These are phyloP conservation scores for Acaromyces ingoldii DNA, from an alignment of 1,284 basidiomycete species.

Conservation along the genomic window DNA sequence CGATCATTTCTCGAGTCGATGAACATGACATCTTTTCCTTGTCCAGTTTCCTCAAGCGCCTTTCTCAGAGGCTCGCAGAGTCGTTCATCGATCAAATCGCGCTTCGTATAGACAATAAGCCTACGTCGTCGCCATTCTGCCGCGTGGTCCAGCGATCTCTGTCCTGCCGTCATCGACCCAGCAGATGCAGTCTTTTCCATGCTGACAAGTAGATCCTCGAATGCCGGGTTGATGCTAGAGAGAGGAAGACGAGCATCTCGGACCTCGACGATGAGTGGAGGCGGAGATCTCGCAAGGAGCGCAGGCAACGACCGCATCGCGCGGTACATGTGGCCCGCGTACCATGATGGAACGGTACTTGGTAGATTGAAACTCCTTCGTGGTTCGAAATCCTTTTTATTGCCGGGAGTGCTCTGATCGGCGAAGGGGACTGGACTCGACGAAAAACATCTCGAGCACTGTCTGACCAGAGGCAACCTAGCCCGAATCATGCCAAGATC, in stretches of 20 bases:
- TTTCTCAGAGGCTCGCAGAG: conserved; percentile 61
- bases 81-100: conserved; percentile 79
- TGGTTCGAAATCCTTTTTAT: conserved; percentile 43
- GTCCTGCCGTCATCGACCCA: conserved; percentile 45
- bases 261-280: conserved; percentile 78
- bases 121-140: conserved; percentile 54
- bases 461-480: too few relatives aligned
- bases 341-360: conserved; percentile 75
- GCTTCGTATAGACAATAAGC: conserved; percentile 86
- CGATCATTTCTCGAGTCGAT: conserved; percentile 55
- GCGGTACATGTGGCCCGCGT: conserved; percentile 81
- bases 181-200: neutral
- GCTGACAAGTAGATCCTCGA: conserved; percentile 50
- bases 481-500: too few relatives aligned
- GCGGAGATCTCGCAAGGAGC: conserved; percentile 63
- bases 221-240: conserved; percentile 83
- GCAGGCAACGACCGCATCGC: conserved; percentile 57
- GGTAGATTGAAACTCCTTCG: conserved; percentile 54
- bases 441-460: too few relatives aligned
- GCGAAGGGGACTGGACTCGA: too few relatives aligned
- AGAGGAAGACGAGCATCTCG: conserved; percentile 87
- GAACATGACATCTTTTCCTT: conserved; percentile 56
- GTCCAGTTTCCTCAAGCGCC: conserved; percentile 54
- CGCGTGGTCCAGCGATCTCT: conserved; percentile 19
- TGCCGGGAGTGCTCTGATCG: too few relatives aligned